Percentiles rank a stretch among this genome's conserved stretches.
Conservation (phyloP, 352 stramenopile genomes). For the Globisporangium polare region DNA sequence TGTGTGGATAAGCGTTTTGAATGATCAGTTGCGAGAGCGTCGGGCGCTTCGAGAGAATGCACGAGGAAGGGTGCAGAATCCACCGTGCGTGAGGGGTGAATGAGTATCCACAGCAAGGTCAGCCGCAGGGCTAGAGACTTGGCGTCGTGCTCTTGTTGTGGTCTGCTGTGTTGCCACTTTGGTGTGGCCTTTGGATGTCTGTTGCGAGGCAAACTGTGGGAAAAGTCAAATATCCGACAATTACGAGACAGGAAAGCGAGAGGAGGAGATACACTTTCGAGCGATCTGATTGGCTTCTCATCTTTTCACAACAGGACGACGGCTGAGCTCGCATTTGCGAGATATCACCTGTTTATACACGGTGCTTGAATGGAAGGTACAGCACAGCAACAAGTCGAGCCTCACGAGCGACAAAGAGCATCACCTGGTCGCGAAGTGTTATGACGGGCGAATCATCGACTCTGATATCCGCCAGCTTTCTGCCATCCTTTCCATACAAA, state of each 20-base stretch:
- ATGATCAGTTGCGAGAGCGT: background rate
- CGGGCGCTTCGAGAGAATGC: background rate
- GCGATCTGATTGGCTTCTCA: constrained; percentile 2
- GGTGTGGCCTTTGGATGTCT: background rate
- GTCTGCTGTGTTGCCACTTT: too few species aligned
- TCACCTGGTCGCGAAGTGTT: background rate
- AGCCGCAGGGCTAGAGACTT: background rate
- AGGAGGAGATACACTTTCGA: background rate
- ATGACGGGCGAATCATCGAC: background rate
- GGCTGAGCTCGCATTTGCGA: background rate
- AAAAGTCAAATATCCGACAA: background rate
- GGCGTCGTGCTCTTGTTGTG: background rate
- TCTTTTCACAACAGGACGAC: background rate
- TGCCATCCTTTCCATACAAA: background rate
- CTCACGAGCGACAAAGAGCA: background rate
- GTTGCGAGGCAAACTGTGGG: too few species aligned
- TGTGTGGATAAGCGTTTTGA: background rate
- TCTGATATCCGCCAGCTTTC: constrained; percentile 1
- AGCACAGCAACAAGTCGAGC: background rate
- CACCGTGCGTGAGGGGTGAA: background rate
- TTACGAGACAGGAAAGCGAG: background rate
- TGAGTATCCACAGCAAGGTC: background rate
- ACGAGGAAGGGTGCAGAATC: constrained; percentile 4
- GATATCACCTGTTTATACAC: background rate
- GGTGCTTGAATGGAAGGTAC: background rate